A percentile compares a stretch with the other conserved stretches of the same genome.
These are phyloP conservation scores for Termitomyces bulborhizus DNA, from an alignment of 768 basidiomycete genomes.

Conservation along the genomic window DNA sequence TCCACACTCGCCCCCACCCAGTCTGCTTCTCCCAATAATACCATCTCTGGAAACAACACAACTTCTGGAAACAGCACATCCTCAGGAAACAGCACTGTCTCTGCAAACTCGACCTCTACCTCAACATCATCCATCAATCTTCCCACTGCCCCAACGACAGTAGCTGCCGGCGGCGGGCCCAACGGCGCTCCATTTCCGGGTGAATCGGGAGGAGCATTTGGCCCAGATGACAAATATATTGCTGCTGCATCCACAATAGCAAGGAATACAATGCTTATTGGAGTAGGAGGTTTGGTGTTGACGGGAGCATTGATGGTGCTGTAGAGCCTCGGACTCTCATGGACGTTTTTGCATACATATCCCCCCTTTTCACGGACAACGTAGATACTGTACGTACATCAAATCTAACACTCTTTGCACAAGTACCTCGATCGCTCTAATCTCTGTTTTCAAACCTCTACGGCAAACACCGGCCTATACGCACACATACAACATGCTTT, in stretches of 20 bases:
- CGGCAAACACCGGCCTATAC: slow-evolving; percentile 9
- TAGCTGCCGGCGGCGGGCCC: slow-evolving; percentile 48
- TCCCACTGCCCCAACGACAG: slow-evolving; percentile 53
- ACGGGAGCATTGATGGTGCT: slow-evolving; percentile 43
- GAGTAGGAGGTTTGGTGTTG: slow-evolving; percentile 37
- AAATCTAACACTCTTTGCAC: neutral
- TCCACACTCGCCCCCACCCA: slow-evolving; percentile 25
- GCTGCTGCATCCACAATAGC: slow-evolving; percentile 46
- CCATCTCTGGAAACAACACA: slow-evolving; percentile 16
- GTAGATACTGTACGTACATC: slow-evolving; percentile 8
- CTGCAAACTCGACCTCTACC: slow-evolving; percentile 22
- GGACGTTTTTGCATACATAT: slow-evolving; percentile 3
- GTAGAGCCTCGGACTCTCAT: slow-evolving; percentile 18
- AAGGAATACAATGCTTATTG: slow-evolving; percentile 36
- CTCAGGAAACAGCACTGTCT: slow-evolving; percentile 20
- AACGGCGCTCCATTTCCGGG: slow-evolving; percentile 61
- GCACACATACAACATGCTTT: neutral
- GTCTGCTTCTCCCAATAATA: slow-evolving; percentile 10
- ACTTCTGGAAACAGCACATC: slow-evolving; percentile 8
- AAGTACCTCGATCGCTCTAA: neutral
- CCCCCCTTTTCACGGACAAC: slow-evolving; percentile 7
- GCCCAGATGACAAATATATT: slow-evolving; percentile 65
- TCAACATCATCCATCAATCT: slow-evolving; percentile 33
- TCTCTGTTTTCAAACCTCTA: neutral
- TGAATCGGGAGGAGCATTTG: slow-evolving; percentile 45